phyloP scores from a whole-genome alignment of 2,329 filamentous ascomycete species.

The Myotisia sp. region DNA sequence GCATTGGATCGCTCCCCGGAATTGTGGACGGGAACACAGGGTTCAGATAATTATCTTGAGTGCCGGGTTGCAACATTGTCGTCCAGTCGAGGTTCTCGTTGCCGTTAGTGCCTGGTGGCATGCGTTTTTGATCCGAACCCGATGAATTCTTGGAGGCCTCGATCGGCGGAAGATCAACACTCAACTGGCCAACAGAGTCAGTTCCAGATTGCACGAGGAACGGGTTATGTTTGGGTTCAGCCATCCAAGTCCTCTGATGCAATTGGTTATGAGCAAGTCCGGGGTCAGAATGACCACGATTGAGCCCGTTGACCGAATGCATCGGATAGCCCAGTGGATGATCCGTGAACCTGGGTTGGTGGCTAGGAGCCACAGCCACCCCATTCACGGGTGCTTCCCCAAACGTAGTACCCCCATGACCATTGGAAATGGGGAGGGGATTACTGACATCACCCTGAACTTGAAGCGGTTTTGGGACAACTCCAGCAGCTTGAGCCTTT shows the following conservation, averaged over 20 bases:
- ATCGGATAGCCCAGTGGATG: constrained; percentile 32
- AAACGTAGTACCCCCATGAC: constrained; percentile 29
- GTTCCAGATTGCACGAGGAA: constrained; percentile 27
- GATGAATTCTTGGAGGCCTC: constrained; percentile 30
- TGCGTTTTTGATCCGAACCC: constrained; percentile 30
- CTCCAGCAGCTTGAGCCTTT: constrained; percentile 42
- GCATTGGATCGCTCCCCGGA: constrained; percentile 55
- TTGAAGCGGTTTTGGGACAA: constrained; percentile 28
- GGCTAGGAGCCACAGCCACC: constrained; percentile 23
- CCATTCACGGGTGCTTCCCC: constrained; percentile 31
- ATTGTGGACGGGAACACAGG: constrained; percentile 50
- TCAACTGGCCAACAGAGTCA: constrained; percentile 30
- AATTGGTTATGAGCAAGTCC: constrained; percentile 23
- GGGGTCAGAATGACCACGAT: constrained; percentile 25
- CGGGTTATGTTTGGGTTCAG: constrained; percentile 32
- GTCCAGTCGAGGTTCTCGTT: constrained; percentile 49
- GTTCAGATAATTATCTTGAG: constrained; percentile 51
- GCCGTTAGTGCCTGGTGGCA: constrained; percentile 37
- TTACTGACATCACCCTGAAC: constrained; percentile 34
- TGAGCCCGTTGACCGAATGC: constrained; percentile 30
- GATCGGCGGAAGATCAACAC: constrained; percentile 30
- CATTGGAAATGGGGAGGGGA: constrained; percentile 30
- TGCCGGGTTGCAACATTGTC: constrained; percentile 62
- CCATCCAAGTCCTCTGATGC: constrained; percentile 30
- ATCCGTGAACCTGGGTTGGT: constrained; percentile 27